Evolutionary conservation across 2,329 filamentous ascomycete genomes (phyloP).

Genomic region (Botrytis byssoidea): DNA sequence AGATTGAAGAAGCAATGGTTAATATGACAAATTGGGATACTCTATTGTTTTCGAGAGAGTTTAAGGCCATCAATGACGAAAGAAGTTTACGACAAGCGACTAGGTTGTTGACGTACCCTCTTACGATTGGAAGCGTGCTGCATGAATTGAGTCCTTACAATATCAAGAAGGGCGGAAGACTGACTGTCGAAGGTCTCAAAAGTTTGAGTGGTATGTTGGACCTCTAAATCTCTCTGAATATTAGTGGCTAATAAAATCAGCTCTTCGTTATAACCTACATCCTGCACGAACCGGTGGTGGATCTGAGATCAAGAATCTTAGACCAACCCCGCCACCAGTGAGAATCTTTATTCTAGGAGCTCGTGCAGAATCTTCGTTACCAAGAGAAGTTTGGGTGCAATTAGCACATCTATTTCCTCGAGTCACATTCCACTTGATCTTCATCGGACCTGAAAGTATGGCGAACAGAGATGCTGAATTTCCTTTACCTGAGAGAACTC

Average conservation of each 20-base stretch:
- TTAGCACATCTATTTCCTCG: conserved; percentile 93
- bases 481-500: conserved; percentile 80
- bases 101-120: conserved; percentile 85
- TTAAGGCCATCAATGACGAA: conserved; percentile 86
- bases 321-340: conserved; percentile 81
- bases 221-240: background rate
- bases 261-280: conserved; percentile 89
- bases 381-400: conserved; percentile 91
- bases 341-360: conserved; percentile 92
- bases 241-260: conserved; percentile 45
- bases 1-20: conserved; percentile 87
- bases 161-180: conserved; percentile 68
- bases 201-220: conserved; percentile 76
- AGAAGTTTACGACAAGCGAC: conserved; percentile 91
- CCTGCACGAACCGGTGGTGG: conserved; percentile 78
- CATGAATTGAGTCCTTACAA: conserved; percentile 94
- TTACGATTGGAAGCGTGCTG: conserved; percentile 86
- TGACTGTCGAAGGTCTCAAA: conserved; percentile 88
- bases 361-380: conserved; percentile 94
- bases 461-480: conserved; percentile 89
- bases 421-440: conserved; percentile 84
- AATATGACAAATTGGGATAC: conserved; percentile 99
- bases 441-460: conserved; percentile 97
- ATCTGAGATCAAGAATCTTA: conserved; percentile 71
- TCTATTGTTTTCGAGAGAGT: conserved; percentile 88